Evolutionary conservation across 331 rosid genomes (phyloP), one percentile per base, ranked within the genome.

Genomic region (Malus hybrid): DNA sequence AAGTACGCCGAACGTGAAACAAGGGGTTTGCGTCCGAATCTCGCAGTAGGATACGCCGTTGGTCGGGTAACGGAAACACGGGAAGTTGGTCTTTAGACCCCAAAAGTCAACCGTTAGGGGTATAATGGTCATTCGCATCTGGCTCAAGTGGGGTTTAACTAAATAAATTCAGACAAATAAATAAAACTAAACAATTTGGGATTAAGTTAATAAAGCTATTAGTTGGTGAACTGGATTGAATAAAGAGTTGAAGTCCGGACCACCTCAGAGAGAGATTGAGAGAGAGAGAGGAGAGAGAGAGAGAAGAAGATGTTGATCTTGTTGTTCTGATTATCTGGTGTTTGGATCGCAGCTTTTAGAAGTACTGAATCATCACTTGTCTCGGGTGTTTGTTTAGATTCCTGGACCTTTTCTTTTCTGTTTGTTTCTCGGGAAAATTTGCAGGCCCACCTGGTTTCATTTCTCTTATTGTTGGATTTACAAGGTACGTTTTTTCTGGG

Each of bases 31-130:
- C 44, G 61, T 55, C n/a, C 16, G 62, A 70, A 20, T 63, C 72
- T 71, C 50, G 46, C 46, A 0, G 58, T 11, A 22, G 52, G 39
- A 64, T 39, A 60, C 46, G 36, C 76, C 56, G 20, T 73, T 58
- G 78, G 82, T 66, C 57, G 73, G 76, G 62, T 79, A 71, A 75
- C 81, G 72, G 83, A 63, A 39, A 39, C 46, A 39, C 46, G 46
- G 46, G 12, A 1, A 39, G 46, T 39, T 39, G 46, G 46, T 39
- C 12, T 0, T 39, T 39, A 9, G 46, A 39, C 46, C 12, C 0
- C 46, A 46, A 28, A 63, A 74, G 89, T 88, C 93, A 86, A 88
- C 93, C 52, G 66, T 33, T 42, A 74, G 69, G 87, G 90, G 63
- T 6, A 71, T 9, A 48, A 30, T 5, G 12, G 86, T 88, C 75